These are phyloP conservation scores for Beauveria australis DNA, from an alignment of 2,329 filamentous ascomycete genomes.

Conservation along the genomic window DNA sequence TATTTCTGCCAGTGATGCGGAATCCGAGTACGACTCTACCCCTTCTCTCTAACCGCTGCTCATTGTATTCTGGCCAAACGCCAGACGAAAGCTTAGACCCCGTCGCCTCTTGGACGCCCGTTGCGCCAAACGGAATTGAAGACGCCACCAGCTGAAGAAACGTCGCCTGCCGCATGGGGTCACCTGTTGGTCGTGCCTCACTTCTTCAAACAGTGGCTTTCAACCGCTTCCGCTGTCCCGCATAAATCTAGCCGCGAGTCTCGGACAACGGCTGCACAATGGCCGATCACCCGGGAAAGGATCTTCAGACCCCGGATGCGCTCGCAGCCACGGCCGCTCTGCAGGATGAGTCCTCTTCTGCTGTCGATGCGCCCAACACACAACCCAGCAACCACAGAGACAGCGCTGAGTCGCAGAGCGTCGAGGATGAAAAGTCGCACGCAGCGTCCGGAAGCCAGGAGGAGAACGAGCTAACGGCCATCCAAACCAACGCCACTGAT, in stretches of 20 bases:
- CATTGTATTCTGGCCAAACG: too few species aligned
- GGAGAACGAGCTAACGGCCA: constrained; percentile 19
- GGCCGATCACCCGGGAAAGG: background rate
- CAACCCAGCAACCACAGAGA: background rate
- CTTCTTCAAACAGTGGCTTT: background rate
- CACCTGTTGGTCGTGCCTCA: background rate
- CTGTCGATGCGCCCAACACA: background rate
- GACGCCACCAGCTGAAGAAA: background rate
- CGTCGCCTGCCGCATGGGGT: background rate
- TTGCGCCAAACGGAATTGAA: background rate
- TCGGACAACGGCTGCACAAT: background rate
- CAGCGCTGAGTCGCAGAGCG: background rate
- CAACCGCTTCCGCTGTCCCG: background rate
- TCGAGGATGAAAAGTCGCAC: constrained; percentile 3
- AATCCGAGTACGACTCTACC: background rate
- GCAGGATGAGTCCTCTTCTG: background rate
- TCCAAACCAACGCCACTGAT: constrained; percentile 46
- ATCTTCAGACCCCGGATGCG: constrained; percentile 1
- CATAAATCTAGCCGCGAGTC: background rate
- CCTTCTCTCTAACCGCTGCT: background rate
- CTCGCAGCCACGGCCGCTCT: background rate
- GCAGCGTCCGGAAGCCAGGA: constrained; percentile 13
- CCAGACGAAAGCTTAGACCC: background rate
- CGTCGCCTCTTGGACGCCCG: background rate
- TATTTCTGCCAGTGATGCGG: too few species aligned